Conservation (phyloP, 345 rosid species). For the Murraya koenigii region DNA sequence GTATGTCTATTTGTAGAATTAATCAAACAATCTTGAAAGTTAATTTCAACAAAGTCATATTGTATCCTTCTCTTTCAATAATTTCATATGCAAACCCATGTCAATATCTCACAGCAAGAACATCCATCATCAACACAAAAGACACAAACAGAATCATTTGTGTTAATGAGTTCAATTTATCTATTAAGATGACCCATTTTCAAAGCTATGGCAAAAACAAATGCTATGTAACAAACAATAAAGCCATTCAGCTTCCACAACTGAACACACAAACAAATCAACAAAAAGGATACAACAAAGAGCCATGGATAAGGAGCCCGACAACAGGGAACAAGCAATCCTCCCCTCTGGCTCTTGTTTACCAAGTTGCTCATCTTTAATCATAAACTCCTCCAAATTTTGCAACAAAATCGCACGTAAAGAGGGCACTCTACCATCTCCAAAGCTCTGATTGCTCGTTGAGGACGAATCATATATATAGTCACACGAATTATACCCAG, state of each 20-base stretch:
- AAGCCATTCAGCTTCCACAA: background rate
- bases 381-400: constrained; percentile 66
- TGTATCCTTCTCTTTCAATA: background rate
- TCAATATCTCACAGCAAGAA: background rate
- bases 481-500: constrained; percentile 74
- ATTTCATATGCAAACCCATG: background rate
- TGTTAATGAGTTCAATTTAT: background rate
- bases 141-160: no score
- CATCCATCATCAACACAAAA: background rate
- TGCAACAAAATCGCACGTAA: constrained; percentile 48
- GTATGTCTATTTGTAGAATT: constrained; percentile 58
- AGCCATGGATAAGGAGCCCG: constrained; percentile 94
- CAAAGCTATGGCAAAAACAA: background rate
- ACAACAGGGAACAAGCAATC: constrained; percentile 61
- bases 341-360: constrained; percentile 40
- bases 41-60: background rate
- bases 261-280: background rate
- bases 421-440: constrained; percentile 53
- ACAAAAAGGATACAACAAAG: constrained; percentile 87
- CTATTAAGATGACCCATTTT: background rate
- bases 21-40: constrained; percentile 35
- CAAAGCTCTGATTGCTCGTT: constrained; percentile 32
- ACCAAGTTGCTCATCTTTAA: constrained; percentile 58
- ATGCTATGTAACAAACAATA: background rate
- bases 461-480: constrained; percentile 74